Conservation (phyloP, 805 yeast genomes). For the Cephaloascus albidus region DNA sequence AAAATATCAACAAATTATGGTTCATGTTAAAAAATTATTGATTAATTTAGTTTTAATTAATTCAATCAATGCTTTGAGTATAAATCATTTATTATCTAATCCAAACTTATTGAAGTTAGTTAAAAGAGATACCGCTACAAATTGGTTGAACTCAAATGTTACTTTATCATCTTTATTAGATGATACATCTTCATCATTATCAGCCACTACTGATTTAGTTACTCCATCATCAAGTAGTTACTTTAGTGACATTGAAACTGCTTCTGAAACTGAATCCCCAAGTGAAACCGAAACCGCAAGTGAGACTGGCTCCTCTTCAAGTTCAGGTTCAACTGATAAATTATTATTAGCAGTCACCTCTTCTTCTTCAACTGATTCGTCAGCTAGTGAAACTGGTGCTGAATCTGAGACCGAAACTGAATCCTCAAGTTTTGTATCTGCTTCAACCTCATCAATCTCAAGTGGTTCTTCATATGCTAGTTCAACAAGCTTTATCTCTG, state of each 20-base stretch:
- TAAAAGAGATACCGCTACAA: background rate
- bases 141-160: background rate
- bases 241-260: no score
- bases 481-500: conserved; percentile 3
- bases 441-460: conserved; percentile 1
- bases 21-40: no score
- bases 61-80: background rate
- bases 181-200: background rate
- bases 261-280: no score
- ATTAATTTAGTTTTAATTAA: no score
- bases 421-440: background rate
- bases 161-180: background rate
- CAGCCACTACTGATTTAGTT: background rate
- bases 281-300: no score
- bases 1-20: no score
- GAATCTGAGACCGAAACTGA: background rate
- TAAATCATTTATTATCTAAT: background rate
- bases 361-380: background rate
- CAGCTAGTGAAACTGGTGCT: background rate
- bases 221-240: background rate
- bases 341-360: background rate
- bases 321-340: background rate
- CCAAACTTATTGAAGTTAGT: background rate
- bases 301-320: no score
- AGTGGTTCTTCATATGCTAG: no score